Evolutionary conservation across 164 flowering plant genomes (phyloP), one percentile per base, ranked within the genome.

Genomic region (Buxus sempervirens): DNA sequence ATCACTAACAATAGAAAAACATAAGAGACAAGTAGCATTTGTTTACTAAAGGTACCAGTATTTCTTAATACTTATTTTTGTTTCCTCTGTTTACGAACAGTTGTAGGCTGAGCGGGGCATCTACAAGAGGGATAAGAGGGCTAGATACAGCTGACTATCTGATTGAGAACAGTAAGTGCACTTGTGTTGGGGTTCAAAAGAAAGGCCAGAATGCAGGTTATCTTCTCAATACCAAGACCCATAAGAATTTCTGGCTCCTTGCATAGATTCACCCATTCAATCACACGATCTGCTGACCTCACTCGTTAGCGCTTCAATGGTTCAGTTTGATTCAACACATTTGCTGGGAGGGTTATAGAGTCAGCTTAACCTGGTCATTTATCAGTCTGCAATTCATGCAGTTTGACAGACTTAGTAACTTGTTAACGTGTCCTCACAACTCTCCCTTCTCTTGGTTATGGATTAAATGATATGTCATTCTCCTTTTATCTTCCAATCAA

Each of bases 151-250:
- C 87, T 38, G 93, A 88, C 48, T 87, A 79, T 73, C 75, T 84
- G 78, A 87, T 88, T 8, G 86, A 88, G 80, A 81, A 88, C 77
- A 83, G 96, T 81, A 78, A 70, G 49, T 87, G 93, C 78, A 82
- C 82, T 24, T 88, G 93, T 61, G 87, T 88, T 66, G 96, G 77
- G 59, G 93, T 90, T 1, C 93, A 84, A 63, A 84, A 79, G 71
- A 90, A 83, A 75, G 91, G 87, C 18, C 88, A 85, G 65, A 85
- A 79, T 54, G 89, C 79, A 55, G 93, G 96, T 53, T 86, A 83
- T 79, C 77, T 90, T 67, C 89, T 90, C 70, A 90, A 81, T 64
- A 72, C 88, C 48, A 90, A 82, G 77, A 84, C 83, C 21, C 88
- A 81, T 56, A 85, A 62, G 41, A 88, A 88, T 56, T 90, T 88